Percentiles rank a stretch among this genome's conserved stretches.
These are phyloP conservation scores for Neurospora sp. DNA, from an alignment of 495 filamentous ascomycete genomes.

Conservation along the genomic window DNA sequence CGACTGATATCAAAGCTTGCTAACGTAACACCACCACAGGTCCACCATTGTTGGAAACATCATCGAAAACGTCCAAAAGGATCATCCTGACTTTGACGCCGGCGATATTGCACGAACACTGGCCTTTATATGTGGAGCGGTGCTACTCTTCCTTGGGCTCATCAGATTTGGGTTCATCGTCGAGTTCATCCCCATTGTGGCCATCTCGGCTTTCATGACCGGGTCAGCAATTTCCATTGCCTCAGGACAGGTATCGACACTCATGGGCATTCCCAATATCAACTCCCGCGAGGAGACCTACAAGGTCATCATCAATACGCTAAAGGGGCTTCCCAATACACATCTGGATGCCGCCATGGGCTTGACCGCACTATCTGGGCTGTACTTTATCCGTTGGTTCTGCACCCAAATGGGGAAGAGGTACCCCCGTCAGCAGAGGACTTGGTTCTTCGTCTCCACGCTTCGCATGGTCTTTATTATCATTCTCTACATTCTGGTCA, in stretches of 20 bases:
- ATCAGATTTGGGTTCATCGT: slow-evolving; percentile 40
- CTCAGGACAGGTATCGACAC: slow-evolving; percentile 37
- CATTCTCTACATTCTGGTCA: slow-evolving; percentile 34
- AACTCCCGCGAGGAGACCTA: slow-evolving; percentile 41
- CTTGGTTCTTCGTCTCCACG: slow-evolving; percentile 35
- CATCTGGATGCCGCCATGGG: slow-evolving; percentile 45
- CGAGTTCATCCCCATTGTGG: slow-evolving; percentile 42
- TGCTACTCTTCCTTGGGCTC: slow-evolving; percentile 40
- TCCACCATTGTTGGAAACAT: slow-evolving; percentile 80
- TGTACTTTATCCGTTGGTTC: slow-evolving; percentile 39
- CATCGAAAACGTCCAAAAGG: slow-evolving; percentile 43
- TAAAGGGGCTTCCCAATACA: slow-evolving; percentile 34
- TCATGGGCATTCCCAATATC: slow-evolving; percentile 37
- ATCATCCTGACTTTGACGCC: slow-evolving; percentile 26
- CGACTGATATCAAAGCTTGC: background rate
- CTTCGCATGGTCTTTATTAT: slow-evolving; percentile 37
- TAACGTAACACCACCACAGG: slow-evolving; percentile 33
- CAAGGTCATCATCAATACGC: slow-evolving; percentile 42
- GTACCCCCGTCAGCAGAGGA: slow-evolving; percentile 27
- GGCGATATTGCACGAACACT: slow-evolving; percentile 35
- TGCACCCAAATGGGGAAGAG: slow-evolving; percentile 33
- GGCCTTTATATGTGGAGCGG: slow-evolving; percentile 35
- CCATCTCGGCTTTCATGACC: slow-evolving; percentile 46
- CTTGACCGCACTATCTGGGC: slow-evolving; percentile 36
- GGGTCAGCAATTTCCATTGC: slow-evolving; percentile 44